These are phyloP conservation scores for Penicillium bovifimosum DNA, from an alignment of 495 filamentous ascomycete genomes.

Conservation along the genomic window DNA sequence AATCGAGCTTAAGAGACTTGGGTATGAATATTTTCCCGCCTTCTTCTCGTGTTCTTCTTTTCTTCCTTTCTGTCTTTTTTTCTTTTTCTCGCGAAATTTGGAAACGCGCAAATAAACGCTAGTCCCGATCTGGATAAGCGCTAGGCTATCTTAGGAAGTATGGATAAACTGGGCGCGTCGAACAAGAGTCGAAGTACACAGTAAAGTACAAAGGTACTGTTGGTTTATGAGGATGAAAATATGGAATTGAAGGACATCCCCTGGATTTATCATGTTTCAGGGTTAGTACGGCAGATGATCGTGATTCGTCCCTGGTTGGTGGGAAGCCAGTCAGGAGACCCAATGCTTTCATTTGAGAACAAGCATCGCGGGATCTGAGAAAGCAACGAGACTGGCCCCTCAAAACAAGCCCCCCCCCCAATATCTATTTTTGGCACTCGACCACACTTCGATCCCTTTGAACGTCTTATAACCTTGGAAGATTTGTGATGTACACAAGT, in stretches of 20 bases:
- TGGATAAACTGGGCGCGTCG: not conserved
- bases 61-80: not conserved
- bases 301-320: not conserved
- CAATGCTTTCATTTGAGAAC: constrained; percentile 18
- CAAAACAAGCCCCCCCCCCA: constrained; percentile 2
- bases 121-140: constrained; percentile 13
- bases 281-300: constrained; percentile 2
- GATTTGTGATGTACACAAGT: not conserved
- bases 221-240: not conserved
- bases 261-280: not conserved
- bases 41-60: not conserved
- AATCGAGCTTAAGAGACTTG: not conserved
- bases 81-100: constrained; percentile 24
- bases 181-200: not conserved
- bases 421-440: constrained; percentile 19
- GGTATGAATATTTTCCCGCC: not conserved
- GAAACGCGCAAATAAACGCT: constrained; percentile 20
- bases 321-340: constrained; percentile 24
- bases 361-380: not conserved
- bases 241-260: not conserved
- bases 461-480: too few species aligned
- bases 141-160: constrained; percentile 1
- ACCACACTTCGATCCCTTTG: not conserved
- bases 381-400: not conserved
- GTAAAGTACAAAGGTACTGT: too few species aligned